Conservation (phyloP, 768 basidiomycete genomes). For the Albatrellus ellisii region DNA sequence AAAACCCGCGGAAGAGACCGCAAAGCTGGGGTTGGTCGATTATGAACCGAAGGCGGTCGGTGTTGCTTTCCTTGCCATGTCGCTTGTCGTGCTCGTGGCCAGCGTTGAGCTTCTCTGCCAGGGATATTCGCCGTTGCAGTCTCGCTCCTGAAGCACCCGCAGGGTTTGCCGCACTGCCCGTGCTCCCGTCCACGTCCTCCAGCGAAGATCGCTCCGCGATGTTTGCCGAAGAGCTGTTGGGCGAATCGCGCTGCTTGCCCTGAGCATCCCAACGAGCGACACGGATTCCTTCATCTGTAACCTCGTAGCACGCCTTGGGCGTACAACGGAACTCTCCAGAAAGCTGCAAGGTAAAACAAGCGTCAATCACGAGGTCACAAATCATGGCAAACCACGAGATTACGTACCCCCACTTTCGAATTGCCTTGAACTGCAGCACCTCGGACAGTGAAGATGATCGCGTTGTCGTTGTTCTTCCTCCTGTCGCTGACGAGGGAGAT, state of each 20-base stretch:
- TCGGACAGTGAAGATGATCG: constrained; percentile 86
- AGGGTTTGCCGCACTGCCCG: constrained; percentile 22
- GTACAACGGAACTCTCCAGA: constrained; percentile 95
- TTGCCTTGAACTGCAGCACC: constrained; percentile 66
- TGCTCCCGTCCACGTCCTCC: constrained; percentile 28
- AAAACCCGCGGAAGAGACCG: constrained; percentile 86
- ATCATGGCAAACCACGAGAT: constrained; percentile 3
- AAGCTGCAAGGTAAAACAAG: constrained; percentile 35
- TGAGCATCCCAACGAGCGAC: constrained; percentile 68
- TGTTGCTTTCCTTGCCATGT: constrained; percentile 74
- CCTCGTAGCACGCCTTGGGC: constrained; percentile 86
- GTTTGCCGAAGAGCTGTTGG: constrained; percentile 52
- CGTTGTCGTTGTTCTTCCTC: constrained; percentile 83
- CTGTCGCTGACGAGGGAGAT: constrained; percentile 84
- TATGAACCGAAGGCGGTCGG: constrained; percentile 82
- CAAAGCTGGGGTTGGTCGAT: constrained; percentile 86
- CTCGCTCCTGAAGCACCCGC: too few species aligned
- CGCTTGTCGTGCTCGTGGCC: constrained; percentile 39
- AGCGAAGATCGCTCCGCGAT: constrained; percentile 47
- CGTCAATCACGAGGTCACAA: constrained; percentile 9
- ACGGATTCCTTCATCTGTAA: constrained; percentile 84
- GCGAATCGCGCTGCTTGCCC: constrained; percentile 37
- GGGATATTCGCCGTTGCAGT: constrained; percentile 67
- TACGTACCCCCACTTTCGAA: constrained; percentile 59
- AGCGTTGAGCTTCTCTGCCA: constrained; percentile 58